Percentiles rank a stretch among this genome's conserved stretches.
phyloP scores from a whole-genome alignment of 495 filamentous ascomycete genomes.

The Aspergillus nanangensis region DNA sequence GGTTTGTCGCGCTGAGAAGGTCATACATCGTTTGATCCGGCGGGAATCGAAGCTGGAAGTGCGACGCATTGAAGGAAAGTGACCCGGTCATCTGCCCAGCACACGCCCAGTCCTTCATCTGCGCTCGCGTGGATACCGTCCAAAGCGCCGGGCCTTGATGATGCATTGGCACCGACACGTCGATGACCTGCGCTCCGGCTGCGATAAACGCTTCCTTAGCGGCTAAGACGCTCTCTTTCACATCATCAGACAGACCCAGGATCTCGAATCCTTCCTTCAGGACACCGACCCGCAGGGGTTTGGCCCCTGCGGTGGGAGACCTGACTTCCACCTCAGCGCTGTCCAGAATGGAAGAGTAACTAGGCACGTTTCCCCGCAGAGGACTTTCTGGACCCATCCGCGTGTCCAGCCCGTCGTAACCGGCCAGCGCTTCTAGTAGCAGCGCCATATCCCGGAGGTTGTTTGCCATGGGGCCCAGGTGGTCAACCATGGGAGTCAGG shows the following conservation, averaged over 20 bases:
- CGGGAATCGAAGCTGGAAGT: constrained; percentile 18
- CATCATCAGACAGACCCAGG: constrained; percentile 32
- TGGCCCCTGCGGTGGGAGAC: not conserved
- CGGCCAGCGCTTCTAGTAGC: constrained; percentile 48
- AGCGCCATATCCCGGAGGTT: constrained; percentile 47
- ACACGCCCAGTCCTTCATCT: constrained; percentile 26
- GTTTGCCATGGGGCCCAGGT: constrained; percentile 45
- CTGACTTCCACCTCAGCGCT: not conserved
- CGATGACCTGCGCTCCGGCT: constrained; percentile 42
- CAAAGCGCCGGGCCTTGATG: constrained; percentile 39
- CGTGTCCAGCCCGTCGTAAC: constrained; percentile 50
- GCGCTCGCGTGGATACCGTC: constrained; percentile 35
- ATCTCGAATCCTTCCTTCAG: constrained; percentile 42
- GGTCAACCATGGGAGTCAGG: constrained; percentile 40
- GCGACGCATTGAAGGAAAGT: constrained; percentile 19
- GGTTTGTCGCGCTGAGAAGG: constrained; percentile 23
- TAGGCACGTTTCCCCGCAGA: constrained; percentile 28
- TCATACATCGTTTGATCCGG: constrained; percentile 30
- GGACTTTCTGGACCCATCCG: constrained; percentile 41
- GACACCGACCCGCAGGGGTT: constrained; percentile 38
- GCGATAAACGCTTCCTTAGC: constrained; percentile 34
- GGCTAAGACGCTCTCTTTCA: constrained; percentile 36
- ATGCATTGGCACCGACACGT: constrained; percentile 50
- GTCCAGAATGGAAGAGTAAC: constrained; percentile 7
- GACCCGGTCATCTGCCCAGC: constrained; percentile 26